Base-by-base conservation (phyloP, 352 stramenopile species). In the Phytophthora pinifolia region DNA sequence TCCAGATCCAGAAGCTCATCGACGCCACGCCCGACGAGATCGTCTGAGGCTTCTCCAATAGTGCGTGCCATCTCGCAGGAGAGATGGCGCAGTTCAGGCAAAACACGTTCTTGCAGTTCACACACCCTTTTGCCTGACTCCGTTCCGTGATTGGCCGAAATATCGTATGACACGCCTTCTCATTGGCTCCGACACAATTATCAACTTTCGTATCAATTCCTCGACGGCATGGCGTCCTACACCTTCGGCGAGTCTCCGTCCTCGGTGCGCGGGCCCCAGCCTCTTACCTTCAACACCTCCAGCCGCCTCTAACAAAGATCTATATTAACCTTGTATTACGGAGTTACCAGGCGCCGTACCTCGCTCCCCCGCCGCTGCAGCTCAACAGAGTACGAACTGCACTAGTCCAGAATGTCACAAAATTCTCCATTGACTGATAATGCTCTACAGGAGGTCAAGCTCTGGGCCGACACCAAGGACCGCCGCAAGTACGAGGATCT, bases 1-100 rank as follows among this genome's bases (percentile, higher is more conserved):
- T 98, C 55, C 83, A 97, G 67, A 94, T 94, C 38, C 80, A 97
- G 44, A 86, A 94, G 55, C 84, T 96, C 27, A 95, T 97, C 46
- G 81, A 94, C 56, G 69, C 78, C 32, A 76, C 78, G 15, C 73
- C 79, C 5, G 75, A 90, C 41, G 79, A 84, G 7, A 56, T 79
- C 22, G 32, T 79, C 41, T 78, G 69, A 54, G 39, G n/a, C 14
- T 38, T 13, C 32, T 49, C 34, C 17, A 52, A 46, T 46, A 63
- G 33, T 47, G 34, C 20, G 33, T 25, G 30, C 15, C n/a, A 34
- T 27, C 47, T 33, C 36, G n/a, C 36, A 5, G 2, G 13, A 14
- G 30, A 36, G 27, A 37, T 56, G 37, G 22, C 27, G 43, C 32
- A 33, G 35, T 54, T 42, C 49, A 61, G 33, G 32, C 42, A 38